A percentile compares a stretch with the other conserved stretches of the same genome.
These are phyloP conservation scores for Colletotrichum higginsianum DNA, from an alignment of 2,329 filamentous ascomycete genomes.

Conservation along the genomic window DNA sequence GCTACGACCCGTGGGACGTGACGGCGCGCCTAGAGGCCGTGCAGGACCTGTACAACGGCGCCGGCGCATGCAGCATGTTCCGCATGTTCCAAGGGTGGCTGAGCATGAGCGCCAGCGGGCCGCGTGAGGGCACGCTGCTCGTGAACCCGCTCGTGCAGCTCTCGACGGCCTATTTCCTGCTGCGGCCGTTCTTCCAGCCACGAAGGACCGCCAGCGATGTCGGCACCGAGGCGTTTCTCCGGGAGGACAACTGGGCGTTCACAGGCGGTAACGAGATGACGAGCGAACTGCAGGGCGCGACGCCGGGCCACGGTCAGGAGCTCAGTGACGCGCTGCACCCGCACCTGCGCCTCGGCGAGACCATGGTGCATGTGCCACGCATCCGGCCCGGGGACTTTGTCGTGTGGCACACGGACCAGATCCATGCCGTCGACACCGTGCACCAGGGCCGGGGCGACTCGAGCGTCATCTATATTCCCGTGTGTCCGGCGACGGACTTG, in stretches of 20 bases:
- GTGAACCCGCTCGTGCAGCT: conserved; percentile 85
- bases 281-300: conserved; percentile 77
- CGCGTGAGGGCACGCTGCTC: conserved; percentile 83
- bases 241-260: conserved; percentile 73
- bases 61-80: conserved; percentile 88
- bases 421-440: conserved; percentile 87
- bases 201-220: conserved; percentile 45
- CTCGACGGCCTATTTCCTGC: conserved; percentile 83
- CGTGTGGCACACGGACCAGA: conserved; percentile 86
- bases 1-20: conserved; percentile 87
- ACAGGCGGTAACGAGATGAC: conserved; percentile 62
- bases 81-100: conserved; percentile 94
- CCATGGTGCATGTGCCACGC: conserved; percentile 80
- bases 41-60: conserved; percentile 83
- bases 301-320: conserved; percentile 79
- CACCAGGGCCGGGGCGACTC: conserved; percentile 82
- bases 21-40: conserved; percentile 77
- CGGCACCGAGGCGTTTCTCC: conserved; percentile 57
- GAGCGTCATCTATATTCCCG: conserved; percentile 90
- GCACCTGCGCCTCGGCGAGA: conserved; percentile 75
- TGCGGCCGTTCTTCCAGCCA: conserved; percentile 86
- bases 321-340: conserved; percentile 76
- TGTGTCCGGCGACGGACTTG: conserved; percentile 82
- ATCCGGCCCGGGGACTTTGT: conserved; percentile 84
- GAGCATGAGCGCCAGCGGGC: conserved; percentile 79